These are phyloP conservation scores for Circinella umbellata DNA, from an alignment of 371 early-diverging fungal species.

Conservation along the genomic window DNA sequence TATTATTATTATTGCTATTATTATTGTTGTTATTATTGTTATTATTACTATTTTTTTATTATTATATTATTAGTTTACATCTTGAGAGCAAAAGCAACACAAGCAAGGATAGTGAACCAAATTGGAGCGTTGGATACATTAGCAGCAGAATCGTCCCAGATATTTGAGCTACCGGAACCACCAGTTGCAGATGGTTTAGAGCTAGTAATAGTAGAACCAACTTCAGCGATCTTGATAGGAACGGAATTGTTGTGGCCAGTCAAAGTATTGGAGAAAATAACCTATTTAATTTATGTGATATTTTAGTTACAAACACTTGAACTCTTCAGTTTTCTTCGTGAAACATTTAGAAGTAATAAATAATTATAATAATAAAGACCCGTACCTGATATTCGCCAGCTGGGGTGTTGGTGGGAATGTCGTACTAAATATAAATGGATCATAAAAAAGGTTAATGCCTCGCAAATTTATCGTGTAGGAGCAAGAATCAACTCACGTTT, in stretches of 20 bases:
- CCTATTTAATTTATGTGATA: conserved; percentile 11
- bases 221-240: conserved; percentile 31
- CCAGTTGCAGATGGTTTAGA: conserved; percentile 21
- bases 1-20: too few species aligned
- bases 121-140: background rate
- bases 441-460: background rate
- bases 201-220: conserved; percentile 5
- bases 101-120: conserved; percentile 1
- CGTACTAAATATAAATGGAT: conserved; percentile 28
- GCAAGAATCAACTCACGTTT: conserved; percentile 26
- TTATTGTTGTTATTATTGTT: too few species aligned
- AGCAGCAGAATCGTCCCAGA: conserved; percentile 7
- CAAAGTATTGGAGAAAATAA: conserved; percentile 29
- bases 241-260: conserved; percentile 32
- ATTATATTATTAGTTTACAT: background rate
- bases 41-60: too few species aligned
- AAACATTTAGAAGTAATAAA: too few species aligned
- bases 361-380: background rate
- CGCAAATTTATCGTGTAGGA: too few species aligned
- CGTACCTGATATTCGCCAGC: conserved; percentile 35
- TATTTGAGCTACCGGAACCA: conserved; percentile 4
- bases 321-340: background rate
- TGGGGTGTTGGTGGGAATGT: conserved; percentile 32
- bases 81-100: background rate
- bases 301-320: too few species aligned